Conservation (phyloP, 177 flowering plant species). For the Tripterygium wilfordii region DNA sequence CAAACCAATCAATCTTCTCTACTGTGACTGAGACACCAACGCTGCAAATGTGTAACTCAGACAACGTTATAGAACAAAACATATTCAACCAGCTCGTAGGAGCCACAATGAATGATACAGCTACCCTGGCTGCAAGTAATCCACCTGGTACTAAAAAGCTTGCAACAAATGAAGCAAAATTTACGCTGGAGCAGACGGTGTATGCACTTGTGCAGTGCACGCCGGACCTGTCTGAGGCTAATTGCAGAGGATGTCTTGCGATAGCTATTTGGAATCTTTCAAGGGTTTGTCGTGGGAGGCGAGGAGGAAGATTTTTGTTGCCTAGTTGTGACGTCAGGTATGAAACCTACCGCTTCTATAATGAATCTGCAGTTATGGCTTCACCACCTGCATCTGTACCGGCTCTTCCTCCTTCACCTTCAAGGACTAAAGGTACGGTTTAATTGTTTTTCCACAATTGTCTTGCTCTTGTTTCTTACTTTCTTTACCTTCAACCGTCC, state of each 20-base stretch:
- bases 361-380: too few relatives aligned
- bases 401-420: too few relatives aligned
- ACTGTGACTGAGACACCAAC: not conserved
- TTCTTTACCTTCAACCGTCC: too few relatives aligned
- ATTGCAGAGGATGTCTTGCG: slow-evolving; percentile 16
- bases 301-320: too few relatives aligned
- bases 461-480: too few relatives aligned
- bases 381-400: too few relatives aligned
- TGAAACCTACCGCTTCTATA: too few relatives aligned
- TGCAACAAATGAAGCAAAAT: not conserved
- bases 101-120: not conserved
- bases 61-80: not conserved
- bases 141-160: too few relatives aligned
- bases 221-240: slow-evolving; percentile 8
- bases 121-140: not conserved
- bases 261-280: not conserved
- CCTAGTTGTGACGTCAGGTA: slow-evolving; percentile 17
- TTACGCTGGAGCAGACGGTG: slow-evolving; percentile 3
- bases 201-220: slow-evolving; percentile 17
- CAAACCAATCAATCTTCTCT: too few relatives aligned
- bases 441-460: too few relatives aligned
- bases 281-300: not conserved
- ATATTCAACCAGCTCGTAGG: not conserved
- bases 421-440: too few relatives aligned
- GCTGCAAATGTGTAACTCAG: not conserved